Percentiles rank a stretch among this genome's conserved stretches.
These are phyloP conservation scores for Begonia fuchsioides DNA, from an alignment of 306 rosid species.

Conservation along the genomic window DNA sequence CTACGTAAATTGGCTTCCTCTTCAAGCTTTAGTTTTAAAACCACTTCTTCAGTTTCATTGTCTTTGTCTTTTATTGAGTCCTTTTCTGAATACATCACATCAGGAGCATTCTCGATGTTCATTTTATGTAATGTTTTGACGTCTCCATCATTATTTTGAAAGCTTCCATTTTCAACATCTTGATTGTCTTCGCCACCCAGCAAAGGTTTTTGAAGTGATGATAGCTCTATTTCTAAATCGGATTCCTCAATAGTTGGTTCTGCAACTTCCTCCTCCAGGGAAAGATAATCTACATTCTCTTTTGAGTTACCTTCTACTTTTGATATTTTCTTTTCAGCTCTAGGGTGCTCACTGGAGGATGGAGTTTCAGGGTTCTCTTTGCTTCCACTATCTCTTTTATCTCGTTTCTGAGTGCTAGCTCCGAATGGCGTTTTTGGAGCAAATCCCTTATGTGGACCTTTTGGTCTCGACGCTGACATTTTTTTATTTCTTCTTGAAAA, in stretches of 20 bases:
- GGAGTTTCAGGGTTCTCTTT: constrained; percentile 30
- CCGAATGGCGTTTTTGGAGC: constrained; percentile 23
- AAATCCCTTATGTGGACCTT: constrained; percentile 39
- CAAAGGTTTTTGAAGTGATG: constrained; percentile 15
- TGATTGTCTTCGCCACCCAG: constrained; percentile 14
- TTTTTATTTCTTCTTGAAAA: constrained; percentile 51
- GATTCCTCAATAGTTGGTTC: constrained; percentile 18
- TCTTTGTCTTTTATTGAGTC: constrained; percentile 10
- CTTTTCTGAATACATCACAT: constrained; percentile 12
- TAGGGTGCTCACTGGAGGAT: constrained; percentile 24
- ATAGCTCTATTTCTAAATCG: constrained; percentile 15
- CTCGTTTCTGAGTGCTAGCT: constrained; percentile 24
- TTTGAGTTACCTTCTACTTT: constrained; percentile 15
- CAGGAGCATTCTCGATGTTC: constrained; percentile 19
- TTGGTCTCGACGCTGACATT: constrained; percentile 32
- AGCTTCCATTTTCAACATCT: constrained; percentile 18
- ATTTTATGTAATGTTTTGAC: constrained; percentile 8
- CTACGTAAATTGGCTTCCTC: constrained; percentile 36
- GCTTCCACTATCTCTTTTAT: constrained; percentile 21
- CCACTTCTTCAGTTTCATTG: constrained; percentile 25
- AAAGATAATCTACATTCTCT: constrained; percentile 21
- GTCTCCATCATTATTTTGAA: constrained; percentile 22
- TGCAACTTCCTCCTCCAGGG: constrained; percentile 21
- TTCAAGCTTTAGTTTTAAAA: constrained; percentile 33
- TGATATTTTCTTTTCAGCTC: constrained; percentile 14